phyloP scores from a whole-genome alignment of 495 filamentous ascomycete genomes.

The Cercophora scortea region DNA sequence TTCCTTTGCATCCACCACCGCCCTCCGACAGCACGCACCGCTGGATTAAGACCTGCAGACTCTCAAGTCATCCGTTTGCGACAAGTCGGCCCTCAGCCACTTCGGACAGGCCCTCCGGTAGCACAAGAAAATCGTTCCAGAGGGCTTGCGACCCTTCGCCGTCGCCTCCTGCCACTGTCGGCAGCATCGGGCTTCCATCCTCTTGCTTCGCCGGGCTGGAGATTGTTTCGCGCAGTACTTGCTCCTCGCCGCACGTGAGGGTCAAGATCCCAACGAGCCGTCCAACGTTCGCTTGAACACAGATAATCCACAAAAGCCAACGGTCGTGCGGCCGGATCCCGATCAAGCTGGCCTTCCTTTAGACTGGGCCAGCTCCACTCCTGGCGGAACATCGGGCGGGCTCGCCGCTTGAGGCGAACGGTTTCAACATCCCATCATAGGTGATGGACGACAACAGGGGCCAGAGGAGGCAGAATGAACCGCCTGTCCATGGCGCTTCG shows the following conservation, averaged over 20 bases:
- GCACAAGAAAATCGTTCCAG: constrained; percentile 7
- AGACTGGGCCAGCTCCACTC: constrained; percentile 50
- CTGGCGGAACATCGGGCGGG: constrained; percentile 48
- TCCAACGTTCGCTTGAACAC: not conserved
- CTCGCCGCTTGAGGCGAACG: constrained; percentile 29
- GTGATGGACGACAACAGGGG: constrained; percentile 66
- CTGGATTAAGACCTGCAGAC: not conserved
- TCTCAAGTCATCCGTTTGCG: not conserved
- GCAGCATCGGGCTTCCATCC: not conserved
- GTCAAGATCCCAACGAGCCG: not conserved
- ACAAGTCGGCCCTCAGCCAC: not conserved
- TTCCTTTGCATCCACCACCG: constrained; percentile 3
- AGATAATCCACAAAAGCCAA: constrained; percentile 5
- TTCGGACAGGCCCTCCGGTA: constrained; percentile 1
- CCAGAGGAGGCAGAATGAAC: constrained; percentile 64
- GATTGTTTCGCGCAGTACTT: not conserved
- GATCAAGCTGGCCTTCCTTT: constrained; percentile 50
- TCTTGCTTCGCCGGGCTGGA: not conserved
- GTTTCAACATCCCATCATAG: constrained; percentile 25
- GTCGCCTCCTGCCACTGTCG: not conserved
- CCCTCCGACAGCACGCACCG: not conserved
- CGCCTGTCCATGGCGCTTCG: constrained; percentile 36
- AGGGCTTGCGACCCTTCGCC: not conserved
- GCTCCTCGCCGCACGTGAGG: no score
- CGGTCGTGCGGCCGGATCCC: constrained; percentile 22